A percentile compares a stretch with the other conserved stretches of the same genome.
These are phyloP conservation scores for Coniochaeta pulveracea DNA, from an alignment of 2,329 filamentous ascomycete species.

Conservation along the genomic window DNA sequence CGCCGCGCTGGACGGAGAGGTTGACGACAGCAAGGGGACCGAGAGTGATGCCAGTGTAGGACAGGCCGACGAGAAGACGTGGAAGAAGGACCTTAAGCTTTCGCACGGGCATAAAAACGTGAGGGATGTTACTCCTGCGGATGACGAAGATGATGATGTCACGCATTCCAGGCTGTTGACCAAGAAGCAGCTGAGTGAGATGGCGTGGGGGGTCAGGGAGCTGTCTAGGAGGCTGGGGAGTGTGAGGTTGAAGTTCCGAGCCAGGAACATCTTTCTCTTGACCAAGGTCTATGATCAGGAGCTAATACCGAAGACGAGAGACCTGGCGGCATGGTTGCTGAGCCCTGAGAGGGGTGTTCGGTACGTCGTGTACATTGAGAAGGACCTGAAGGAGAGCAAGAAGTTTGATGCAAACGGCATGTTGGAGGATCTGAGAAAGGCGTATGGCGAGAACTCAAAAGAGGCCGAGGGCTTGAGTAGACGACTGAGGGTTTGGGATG, in stretches of 20 bases:
- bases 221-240: conserved; percentile 76
- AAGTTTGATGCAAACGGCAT: conserved; percentile 65
- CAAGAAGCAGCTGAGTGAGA: conserved; percentile 89
- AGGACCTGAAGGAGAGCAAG: conserved; percentile 58
- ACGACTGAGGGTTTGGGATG: conserved; percentile 73
- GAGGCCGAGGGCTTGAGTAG: conserved; percentile 23
- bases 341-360: conserved; percentile 51
- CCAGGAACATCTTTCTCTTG: conserved; percentile 74
- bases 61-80: conserved; percentile 44
- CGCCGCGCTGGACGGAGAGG: conserved; percentile 8
- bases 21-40: conserved; percentile 30
- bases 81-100: conserved; percentile 35
- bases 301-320: conserved; percentile 65
- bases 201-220: conserved; percentile 92
- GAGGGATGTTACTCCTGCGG: conserved; percentile 9
- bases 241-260: conserved; percentile 70
- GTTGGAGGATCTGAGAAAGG: conserved; percentile 43
- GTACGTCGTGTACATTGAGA: conserved; percentile 78
- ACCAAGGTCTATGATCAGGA: conserved; percentile 86
- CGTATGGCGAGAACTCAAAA: conserved; percentile 21
- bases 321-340: conserved; percentile 72
- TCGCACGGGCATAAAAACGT: conserved; percentile 28
- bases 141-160: conserved; percentile 10
- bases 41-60: conserved; percentile 24
- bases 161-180: conserved; percentile 67